A percentile compares a stretch with the other conserved stretches of the same genome.
phyloP scores from a whole-genome alignment of 345 rosid genomes.

The Arabis alpina region DNA sequence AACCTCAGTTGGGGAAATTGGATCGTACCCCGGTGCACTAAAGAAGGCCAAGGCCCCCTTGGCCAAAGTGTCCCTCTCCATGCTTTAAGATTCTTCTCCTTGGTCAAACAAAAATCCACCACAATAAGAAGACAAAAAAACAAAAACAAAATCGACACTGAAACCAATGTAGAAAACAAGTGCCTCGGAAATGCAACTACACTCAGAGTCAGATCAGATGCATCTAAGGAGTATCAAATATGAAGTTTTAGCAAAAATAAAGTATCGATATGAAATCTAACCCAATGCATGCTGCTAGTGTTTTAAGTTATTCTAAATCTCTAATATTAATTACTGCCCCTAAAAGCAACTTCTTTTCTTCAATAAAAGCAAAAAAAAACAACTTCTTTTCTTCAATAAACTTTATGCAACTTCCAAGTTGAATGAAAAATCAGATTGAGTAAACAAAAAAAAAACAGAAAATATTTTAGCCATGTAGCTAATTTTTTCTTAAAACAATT shows the following conservation, averaged over 20 bases:
- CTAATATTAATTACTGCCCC: no score
- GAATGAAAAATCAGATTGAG: neutral
- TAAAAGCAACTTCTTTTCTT: no score
- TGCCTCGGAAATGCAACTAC: slow-evolving; percentile 16
- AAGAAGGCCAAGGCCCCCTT: neutral
- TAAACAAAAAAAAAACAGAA: no score
- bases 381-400: neutral
- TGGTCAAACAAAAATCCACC: slow-evolving; percentile 18
- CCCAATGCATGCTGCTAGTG: neutral
- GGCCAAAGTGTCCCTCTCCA: neutral
- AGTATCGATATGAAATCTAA: neutral
- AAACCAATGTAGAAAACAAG: slow-evolving; percentile 1
- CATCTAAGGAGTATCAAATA: neutral
- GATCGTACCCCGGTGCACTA: no score
- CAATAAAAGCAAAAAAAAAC: no score
- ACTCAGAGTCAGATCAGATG: neutral
- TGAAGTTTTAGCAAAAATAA: neutral
- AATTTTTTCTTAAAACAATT: no score
- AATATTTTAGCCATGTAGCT: no score
- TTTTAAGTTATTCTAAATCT: neutral
- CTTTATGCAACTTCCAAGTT: neutral
- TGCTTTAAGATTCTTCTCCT: slow-evolving; percentile 20
- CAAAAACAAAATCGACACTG: slow-evolving; percentile 14
- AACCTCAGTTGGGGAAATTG: no score
- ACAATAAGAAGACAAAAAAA: neutral